Conservation (phyloP, 257 asterid species). For the Anisodus acutangulus region DNA sequence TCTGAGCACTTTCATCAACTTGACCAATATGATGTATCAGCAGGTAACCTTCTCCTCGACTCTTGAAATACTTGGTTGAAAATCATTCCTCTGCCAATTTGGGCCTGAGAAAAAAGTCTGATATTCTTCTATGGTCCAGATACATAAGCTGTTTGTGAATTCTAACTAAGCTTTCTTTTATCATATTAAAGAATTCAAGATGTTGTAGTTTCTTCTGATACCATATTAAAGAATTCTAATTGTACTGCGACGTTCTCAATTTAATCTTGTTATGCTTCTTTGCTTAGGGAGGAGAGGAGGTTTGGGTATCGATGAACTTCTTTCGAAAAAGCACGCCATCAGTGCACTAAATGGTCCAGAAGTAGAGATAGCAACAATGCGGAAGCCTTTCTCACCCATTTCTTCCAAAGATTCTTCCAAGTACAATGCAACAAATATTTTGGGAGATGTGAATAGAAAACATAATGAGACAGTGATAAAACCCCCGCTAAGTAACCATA, state of each 20-base stretch:
- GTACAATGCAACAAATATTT: slow-evolving; percentile 56
- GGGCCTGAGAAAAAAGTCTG: not conserved
- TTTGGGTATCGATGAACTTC: slow-evolving; percentile 74
- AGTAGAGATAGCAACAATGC: slow-evolving; percentile 33
- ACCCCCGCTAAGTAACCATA: slow-evolving; percentile 38
- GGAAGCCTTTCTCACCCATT: slow-evolving; percentile 94
- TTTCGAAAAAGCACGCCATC: slow-evolving; percentile 29
- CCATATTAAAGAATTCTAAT: not conserved
- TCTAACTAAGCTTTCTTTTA: not conserved
- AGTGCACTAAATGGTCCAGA: slow-evolving; percentile 23
- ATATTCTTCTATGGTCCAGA: slow-evolving; percentile 28
- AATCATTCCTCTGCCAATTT: not conserved
- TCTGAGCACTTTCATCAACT: slow-evolving; percentile 36
- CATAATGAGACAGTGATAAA: slow-evolving; percentile 61
- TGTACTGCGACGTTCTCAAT: not conserved
- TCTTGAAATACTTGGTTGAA: not conserved
- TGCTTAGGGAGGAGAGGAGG: slow-evolving; percentile 86
- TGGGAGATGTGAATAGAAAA: slow-evolving; percentile 67
- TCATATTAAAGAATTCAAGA: slow-evolving; percentile 1
- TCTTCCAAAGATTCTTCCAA: slow-evolving; percentile 72
- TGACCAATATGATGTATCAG: slow-evolving; percentile 59
- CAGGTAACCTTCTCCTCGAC: slow-evolving; percentile 46
- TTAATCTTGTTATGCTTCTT: slow-evolving; percentile 3
- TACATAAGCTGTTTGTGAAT: not conserved
- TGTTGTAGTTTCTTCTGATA: not conserved